Evolutionary conservation across 108 stramenopile species (phyloP), one percentile per base, ranked within the genome.

Genomic region (Aureococcus anophagefferens): DNA sequence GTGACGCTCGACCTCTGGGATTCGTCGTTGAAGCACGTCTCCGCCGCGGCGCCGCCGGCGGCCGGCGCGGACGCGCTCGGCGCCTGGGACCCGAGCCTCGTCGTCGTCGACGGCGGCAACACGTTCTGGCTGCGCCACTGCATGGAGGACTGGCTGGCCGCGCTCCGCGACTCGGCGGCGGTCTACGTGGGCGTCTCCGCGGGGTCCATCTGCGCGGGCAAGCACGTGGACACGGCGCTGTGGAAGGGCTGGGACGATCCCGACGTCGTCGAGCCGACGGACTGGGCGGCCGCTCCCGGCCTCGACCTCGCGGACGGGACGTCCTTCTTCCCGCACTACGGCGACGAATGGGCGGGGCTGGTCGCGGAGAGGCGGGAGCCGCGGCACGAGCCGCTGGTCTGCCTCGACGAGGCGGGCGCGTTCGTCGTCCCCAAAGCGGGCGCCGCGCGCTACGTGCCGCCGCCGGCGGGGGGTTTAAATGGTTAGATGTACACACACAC

Each of bases 41-140:
- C 66, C 18, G 76, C 9, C 5, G 40, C 13, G 40, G 40, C 40
- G 40, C 9, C 13, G 40, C 40, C 40, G 40, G 13, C 40, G 76
- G 51, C 75, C 67, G 88, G 72, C 0, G 80, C 74, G 37, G 79
- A 77, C 33, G 89, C 87, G 25, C 73, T 90, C 28, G 33, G 69
- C n/a, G 44, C 67, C 11, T 91, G 90, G 92, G 69, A 79, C 40
- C 90, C 89, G 28, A 81, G 90, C 80, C 64, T 91, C 5, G 79
- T 93, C 15, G 90, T 91, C 72, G 84, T 93, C 25, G 87, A 91
- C 77, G 92, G 92, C 14, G 92, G 92, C 16, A 93, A 93, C 67
- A 91, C 92, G 18, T 93, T 93, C 76, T 91, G 90, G 90, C 82
- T 93, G 75, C 82, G 90, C 37, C 87, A 91, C 71, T 93, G 92